These are phyloP conservation scores for Colletotrichum sublineola DNA, from an alignment of 2,329 filamentous ascomycete species.

Conservation along the genomic window DNA sequence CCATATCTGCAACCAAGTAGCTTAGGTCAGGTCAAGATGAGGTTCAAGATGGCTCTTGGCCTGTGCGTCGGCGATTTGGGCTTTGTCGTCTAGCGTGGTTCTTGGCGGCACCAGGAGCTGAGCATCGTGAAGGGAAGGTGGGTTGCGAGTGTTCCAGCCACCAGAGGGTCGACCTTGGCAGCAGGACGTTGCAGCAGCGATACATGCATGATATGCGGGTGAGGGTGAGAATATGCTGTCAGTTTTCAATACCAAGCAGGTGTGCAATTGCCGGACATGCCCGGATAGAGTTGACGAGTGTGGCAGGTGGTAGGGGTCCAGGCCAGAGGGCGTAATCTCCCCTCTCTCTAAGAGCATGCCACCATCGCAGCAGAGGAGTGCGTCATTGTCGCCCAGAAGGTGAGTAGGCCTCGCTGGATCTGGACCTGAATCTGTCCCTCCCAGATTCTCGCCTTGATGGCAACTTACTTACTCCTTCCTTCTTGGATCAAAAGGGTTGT, in stretches of 20 bases:
- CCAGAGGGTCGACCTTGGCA: conserved; percentile 17
- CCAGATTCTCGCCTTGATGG: conserved; percentile 26
- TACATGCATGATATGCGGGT: no score
- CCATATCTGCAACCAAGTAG: background rate
- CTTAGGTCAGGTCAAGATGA: background rate
- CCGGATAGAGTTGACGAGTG: background rate
- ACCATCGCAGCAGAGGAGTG: background rate
- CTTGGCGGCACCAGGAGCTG: background rate
- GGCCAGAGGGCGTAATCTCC: background rate
- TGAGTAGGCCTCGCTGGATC: background rate
- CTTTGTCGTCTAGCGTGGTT: background rate
- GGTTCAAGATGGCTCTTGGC: no score
- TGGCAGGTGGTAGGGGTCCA: background rate
- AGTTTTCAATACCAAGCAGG: conserved; percentile 3
- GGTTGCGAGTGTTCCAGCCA: background rate
- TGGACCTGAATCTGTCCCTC: background rate
- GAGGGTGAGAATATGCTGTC: background rate
- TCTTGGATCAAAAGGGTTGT: conserved; percentile 8
- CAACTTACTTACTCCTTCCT: conserved; percentile 31
- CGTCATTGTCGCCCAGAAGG: conserved; percentile 14
- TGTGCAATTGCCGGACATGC: conserved; percentile 14
- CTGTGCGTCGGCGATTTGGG: background rate
- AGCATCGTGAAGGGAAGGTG: conserved; percentile 25
- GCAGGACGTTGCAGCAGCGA: background rate
- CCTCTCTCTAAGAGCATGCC: background rate